phyloP scores from a whole-genome alignment of 768 basidiomycete species.

The Suillus ampliporus region DNA sequence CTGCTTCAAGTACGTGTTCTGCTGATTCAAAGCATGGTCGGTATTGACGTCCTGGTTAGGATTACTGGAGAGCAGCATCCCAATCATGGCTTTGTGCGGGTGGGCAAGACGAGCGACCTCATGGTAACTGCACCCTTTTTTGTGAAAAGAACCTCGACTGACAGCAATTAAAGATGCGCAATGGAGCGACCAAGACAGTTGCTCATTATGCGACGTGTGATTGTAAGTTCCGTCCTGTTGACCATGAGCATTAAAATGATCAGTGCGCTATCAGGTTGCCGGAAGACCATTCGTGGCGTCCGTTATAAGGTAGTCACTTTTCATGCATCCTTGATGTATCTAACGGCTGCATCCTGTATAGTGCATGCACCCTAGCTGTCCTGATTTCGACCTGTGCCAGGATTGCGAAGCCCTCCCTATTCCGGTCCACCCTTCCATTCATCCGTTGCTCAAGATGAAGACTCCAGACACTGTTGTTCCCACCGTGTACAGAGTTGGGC shows the following conservation, averaged over 20 bases:
- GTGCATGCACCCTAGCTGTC: conserved; percentile 82
- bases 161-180: conserved; percentile 33
- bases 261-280: conserved; percentile 44
- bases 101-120: conserved; percentile 58
- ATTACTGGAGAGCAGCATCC: conserved; percentile 81
- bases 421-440: conserved; percentile 69
- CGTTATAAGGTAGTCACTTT: conserved; percentile 68
- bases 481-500: conserved; percentile 40
- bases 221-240: conserved; percentile 31
- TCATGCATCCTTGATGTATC: not conserved
- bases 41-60: conserved; percentile 34
- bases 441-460: conserved; percentile 79
- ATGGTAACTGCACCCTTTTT: conserved; percentile 50
- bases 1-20: conserved; percentile 64
- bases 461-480: conserved; percentile 54
- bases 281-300: conserved; percentile 56
- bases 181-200: conserved; percentile 24
- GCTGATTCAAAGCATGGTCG: not conserved
- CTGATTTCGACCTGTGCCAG: conserved; percentile 82
- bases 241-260: too few relatives aligned
- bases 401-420: conserved; percentile 83
- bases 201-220: conserved; percentile 69
- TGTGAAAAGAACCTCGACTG: not conserved
- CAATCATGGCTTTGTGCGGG: conserved; percentile 70
- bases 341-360: conserved; percentile 32